phyloP scores from a whole-genome alignment of 768 basidiomycete genomes.

The Rhodocollybia butyracea region DNA sequence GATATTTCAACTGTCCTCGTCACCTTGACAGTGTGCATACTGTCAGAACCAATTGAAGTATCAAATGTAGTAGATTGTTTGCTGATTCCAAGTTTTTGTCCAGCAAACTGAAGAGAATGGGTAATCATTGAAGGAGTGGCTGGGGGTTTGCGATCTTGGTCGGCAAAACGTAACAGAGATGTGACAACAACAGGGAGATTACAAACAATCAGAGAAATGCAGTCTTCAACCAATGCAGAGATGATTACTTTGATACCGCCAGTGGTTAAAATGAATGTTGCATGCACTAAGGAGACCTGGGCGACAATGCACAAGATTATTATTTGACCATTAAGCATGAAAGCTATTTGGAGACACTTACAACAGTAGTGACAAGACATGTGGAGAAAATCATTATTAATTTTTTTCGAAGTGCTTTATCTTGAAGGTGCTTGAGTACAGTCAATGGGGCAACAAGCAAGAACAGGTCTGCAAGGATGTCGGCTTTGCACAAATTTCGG shows the following conservation, averaged over 20 bases:
- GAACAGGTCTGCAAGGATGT: slow-evolving; percentile 41
- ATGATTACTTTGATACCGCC: slow-evolving; percentile 28
- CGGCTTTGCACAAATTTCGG: slow-evolving; percentile 29
- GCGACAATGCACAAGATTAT: background rate
- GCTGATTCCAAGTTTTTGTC: background rate
- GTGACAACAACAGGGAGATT: slow-evolving; percentile 37
- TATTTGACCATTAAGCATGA: background rate
- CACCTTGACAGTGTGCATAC: too few species aligned
- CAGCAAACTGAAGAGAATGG: background rate
- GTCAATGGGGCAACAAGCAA: slow-evolving; percentile 44
- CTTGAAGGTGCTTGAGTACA: slow-evolving; percentile 40
- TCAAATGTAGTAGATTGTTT: too few species aligned
- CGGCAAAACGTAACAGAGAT: slow-evolving; percentile 16
- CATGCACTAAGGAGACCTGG: slow-evolving; percentile 42
- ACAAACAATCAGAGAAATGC: slow-evolving; percentile 34
- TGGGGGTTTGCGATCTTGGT: background rate
- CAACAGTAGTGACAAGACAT: slow-evolving; percentile 46
- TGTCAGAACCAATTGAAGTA: too few species aligned
- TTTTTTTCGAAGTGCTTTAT: slow-evolving; percentile 34
- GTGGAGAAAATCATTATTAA: slow-evolving; percentile 52
- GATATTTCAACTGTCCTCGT: too few species aligned
- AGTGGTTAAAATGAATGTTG: slow-evolving; percentile 32
- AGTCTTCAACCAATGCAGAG: slow-evolving; percentile 41
- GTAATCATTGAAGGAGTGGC: background rate
- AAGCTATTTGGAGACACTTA: slow-evolving; percentile 18